A percentile compares a stretch with the other conserved stretches of the same genome.
Evolutionary conservation across 257 asterid genomes (phyloP).

Genomic region (Capsicum chinense): DNA sequence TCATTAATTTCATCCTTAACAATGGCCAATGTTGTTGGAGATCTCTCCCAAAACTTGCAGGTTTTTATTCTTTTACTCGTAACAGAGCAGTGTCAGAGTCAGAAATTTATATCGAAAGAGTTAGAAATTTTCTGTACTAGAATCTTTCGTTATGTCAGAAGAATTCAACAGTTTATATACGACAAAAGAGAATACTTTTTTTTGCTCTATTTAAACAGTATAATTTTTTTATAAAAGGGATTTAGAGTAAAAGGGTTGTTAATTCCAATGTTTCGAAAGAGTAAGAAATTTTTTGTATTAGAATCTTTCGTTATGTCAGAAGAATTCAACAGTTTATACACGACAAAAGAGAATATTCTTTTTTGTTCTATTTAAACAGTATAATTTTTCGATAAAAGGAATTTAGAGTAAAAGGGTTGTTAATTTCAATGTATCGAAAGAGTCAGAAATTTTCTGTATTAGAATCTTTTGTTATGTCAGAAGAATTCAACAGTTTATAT

Average conservation of each 20-base stretch:
- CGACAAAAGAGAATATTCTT: no score
- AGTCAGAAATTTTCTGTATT: neutral
- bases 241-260: no score
- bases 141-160: neutral
- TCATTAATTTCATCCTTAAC: conserved; percentile 68
- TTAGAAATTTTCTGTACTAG: neutral
- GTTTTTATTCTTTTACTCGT: conserved; percentile 34
- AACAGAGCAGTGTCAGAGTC: neutral
- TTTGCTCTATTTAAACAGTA: no score
- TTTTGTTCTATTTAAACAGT: no score
- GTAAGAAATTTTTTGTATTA: neutral
- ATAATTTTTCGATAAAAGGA: no score
- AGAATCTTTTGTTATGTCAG: neutral
- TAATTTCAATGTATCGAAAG: neutral
- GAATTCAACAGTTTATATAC: neutral
- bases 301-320: neutral
- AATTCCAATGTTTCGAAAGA: rapidly evolving
- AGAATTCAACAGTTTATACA: neutral
- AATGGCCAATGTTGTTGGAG: conserved; percentile 99
- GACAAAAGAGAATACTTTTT: no score
- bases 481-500: neutral
- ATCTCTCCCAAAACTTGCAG: conserved; percentile 95
- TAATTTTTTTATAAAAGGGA: no score
- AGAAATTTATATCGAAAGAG: rapidly evolving
- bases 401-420: no score